phyloP scores from a whole-genome alignment of 73 alveolate genomes.

The Uronychia binucleata region DNA sequence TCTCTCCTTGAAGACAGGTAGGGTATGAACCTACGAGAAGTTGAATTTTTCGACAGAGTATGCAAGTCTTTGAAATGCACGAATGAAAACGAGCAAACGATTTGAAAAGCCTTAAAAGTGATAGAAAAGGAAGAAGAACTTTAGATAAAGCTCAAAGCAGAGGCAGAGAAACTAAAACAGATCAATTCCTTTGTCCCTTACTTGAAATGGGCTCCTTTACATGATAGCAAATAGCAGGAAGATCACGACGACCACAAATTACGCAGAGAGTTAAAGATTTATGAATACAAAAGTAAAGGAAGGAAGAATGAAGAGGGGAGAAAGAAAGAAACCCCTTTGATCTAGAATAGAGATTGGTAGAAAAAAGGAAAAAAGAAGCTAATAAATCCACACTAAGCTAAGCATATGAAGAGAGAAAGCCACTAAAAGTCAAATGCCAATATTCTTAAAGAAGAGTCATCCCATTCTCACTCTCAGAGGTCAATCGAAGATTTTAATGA shows the following conservation, averaged over 20 bases:
- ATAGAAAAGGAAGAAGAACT: neutral
- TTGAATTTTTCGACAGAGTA: neutral
- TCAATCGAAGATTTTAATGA: no score
- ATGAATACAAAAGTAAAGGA: no score
- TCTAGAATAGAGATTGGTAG: neutral
- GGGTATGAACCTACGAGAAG: neutral
- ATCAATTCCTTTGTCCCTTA: neutral
- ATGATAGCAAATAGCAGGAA: no score
- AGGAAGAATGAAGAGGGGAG: neutral
- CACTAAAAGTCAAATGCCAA: neutral
- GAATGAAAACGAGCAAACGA: neutral
- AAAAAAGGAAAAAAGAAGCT: neutral
- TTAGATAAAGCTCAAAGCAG: neutral
- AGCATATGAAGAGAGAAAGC: neutral
- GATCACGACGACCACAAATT: no score
- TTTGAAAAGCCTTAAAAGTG: neutral
- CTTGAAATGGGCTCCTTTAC: neutral
- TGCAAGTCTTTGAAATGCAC: neutral
- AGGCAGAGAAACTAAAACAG: neutral
- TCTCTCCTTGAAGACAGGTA: neutral
- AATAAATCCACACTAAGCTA: neutral
- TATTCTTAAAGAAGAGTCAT: no score
- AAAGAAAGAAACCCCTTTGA: neutral
- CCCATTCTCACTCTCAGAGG: no score
- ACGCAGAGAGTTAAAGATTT: no score